Conservation (phyloP, 2,329 filamentous ascomycete species). For the Trichoderma asperellum region DNA sequence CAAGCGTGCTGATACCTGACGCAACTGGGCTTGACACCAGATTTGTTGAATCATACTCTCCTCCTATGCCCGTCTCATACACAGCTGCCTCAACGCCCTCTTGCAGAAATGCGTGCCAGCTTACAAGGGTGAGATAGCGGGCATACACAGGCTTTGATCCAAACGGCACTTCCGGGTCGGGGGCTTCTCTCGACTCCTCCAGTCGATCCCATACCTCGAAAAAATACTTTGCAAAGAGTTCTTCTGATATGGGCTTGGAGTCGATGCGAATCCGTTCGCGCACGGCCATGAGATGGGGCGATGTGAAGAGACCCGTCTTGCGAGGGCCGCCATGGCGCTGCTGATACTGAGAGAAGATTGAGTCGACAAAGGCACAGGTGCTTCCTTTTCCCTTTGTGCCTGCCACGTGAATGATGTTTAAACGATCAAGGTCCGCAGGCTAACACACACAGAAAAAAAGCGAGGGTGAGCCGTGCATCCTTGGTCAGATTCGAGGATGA, state of each 20-base stretch:
- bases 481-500: background rate
- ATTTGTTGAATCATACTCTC: constrained; percentile 71
- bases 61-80: constrained; percentile 69
- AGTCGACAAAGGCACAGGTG: constrained; percentile 69
- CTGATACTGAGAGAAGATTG: constrained; percentile 61
- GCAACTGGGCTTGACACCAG: constrained; percentile 61
- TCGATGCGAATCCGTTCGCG: constrained; percentile 70
- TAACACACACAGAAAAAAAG: constrained; percentile 27
- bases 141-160: constrained; percentile 59
- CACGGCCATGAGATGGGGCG: constrained; percentile 69
- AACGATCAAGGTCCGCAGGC: constrained; percentile 56
- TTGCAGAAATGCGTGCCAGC: constrained; percentile 67
- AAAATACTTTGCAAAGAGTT: constrained; percentile 66
- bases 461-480: background rate
- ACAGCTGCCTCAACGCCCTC: constrained; percentile 66
- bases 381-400: constrained; percentile 80
- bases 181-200: constrained; percentile 41
- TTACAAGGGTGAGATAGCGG: constrained; percentile 67
- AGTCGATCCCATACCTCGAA: constrained; percentile 69
- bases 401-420: constrained; percentile 71
- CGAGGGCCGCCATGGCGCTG: constrained; percentile 40
- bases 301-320: constrained; percentile 68
- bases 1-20: constrained; percentile 66
- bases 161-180: constrained; percentile 41
- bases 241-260: constrained; percentile 59